Percentiles rank a stretch among this genome's conserved stretches.
Evolutionary conservation across 345 rosid species (phyloP).

Genomic region (Brassica cretica): DNA sequence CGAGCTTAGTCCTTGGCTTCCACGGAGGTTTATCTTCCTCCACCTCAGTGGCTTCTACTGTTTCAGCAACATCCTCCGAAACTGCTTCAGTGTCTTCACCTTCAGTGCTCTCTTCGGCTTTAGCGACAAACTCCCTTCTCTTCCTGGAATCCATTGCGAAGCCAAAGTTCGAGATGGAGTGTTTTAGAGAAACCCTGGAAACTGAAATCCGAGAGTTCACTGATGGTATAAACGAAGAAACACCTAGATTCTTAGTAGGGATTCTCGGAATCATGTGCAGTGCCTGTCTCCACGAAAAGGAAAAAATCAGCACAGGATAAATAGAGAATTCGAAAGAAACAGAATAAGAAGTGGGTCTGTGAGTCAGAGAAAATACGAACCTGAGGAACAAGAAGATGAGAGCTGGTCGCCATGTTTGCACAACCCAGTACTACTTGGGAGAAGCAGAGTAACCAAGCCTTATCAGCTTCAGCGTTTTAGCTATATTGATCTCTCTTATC

Average conservation of each 20-base stretch:
- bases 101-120: constrained; percentile 55
- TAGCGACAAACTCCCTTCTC: constrained; percentile 48
- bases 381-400: constrained; percentile 70
- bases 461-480: constrained; percentile 30
- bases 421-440: too few relatives aligned
- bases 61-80: constrained; percentile 36
- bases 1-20: constrained; percentile 29
- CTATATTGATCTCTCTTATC: constrained; percentile 6
- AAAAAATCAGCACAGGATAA: neutral
- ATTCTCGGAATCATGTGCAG: constrained; percentile 52
- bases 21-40: constrained; percentile 46
- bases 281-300: constrained; percentile 40
- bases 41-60: constrained; percentile 34
- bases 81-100: constrained; percentile 41
- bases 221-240: constrained; percentile 43
- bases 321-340: neutral
- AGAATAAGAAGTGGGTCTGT: neutral
- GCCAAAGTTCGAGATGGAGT: constrained; percentile 34
- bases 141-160: constrained; percentile 33
- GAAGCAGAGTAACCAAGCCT: constrained; percentile 27
- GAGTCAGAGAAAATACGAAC: constrained; percentile 27
- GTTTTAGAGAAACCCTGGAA: constrained; percentile 36
- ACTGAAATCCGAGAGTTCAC: constrained; percentile 29
- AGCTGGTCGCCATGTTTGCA: constrained; percentile 46
- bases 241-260: constrained; percentile 47